Conservation (phyloP, 257 asterid genomes). For the Cruciata laevipes region DNA sequence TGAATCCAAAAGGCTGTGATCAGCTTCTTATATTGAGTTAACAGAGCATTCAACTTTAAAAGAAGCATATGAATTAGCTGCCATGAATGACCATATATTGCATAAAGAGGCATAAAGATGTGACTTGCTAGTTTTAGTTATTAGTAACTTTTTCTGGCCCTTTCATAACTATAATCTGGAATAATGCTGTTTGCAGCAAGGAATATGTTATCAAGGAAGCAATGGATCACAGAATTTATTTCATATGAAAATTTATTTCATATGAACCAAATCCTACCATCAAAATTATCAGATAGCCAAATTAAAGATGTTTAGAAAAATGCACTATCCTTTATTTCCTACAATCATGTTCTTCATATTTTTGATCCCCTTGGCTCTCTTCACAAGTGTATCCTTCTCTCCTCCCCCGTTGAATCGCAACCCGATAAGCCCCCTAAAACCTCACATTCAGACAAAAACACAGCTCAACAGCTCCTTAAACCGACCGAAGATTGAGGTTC, state of each 20-base stretch:
- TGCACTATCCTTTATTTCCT: slow-evolving; percentile 15
- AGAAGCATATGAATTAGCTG: slow-evolving; percentile 13
- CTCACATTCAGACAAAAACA: slow-evolving; percentile 3
- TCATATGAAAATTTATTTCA: too few relatives aligned
- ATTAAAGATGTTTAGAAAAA: slow-evolving; percentile 26
- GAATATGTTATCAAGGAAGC: slow-evolving; percentile 27
- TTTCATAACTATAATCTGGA: slow-evolving; percentile 16
- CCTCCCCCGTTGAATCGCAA: slow-evolving; percentile 24
- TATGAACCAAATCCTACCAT: neutral
- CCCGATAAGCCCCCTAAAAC: slow-evolving; percentile 9
- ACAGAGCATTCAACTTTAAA: slow-evolving; percentile 3
- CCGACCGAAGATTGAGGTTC: slow-evolving; percentile 12
- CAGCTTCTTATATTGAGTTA: neutral
- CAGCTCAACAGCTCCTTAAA: slow-evolving; percentile 11
- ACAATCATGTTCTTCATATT: slow-evolving; percentile 17
- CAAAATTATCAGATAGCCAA: neutral
- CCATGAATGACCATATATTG: neutral
- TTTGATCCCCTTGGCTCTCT: slow-evolving; percentile 25
- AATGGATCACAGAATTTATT: slow-evolving; percentile 20
- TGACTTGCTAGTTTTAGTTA: slow-evolving; percentile 9
- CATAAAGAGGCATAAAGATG: slow-evolving; percentile 6
- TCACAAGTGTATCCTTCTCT: slow-evolving; percentile 18
- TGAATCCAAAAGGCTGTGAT: neutral
- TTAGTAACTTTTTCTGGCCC: slow-evolving; percentile 10
- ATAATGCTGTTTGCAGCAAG: slow-evolving; percentile 24